Conservation (phyloP, 495 filamentous ascomycete species). For the Trichoderma parareesei region DNA sequence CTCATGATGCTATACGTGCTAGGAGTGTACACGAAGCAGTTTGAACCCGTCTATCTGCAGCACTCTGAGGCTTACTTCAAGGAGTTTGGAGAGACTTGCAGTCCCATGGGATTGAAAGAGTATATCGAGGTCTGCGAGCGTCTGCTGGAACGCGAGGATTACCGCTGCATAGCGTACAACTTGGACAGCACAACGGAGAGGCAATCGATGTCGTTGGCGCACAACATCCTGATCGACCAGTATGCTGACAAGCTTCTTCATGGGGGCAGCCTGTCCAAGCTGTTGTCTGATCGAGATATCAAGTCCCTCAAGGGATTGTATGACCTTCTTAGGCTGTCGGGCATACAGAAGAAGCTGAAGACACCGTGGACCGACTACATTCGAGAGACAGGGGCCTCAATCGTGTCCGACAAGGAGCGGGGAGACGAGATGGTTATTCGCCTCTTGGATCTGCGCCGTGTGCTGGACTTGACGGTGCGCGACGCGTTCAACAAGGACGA, state of each 20-base stretch:
- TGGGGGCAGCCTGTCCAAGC: slow-evolving; percentile 51
- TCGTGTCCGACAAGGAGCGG: slow-evolving; percentile 71
- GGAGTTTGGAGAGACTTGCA: slow-evolving; percentile 56
- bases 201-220: slow-evolving; percentile 60
- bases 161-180: slow-evolving; percentile 67
- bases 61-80: slow-evolving; percentile 57
- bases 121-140: slow-evolving; percentile 61
- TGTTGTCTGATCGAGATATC: slow-evolving; percentile 59
- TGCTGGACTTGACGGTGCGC: slow-evolving; percentile 65
- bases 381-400: slow-evolving; percentile 59
- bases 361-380: slow-evolving; percentile 73
- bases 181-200: slow-evolving; percentile 76
- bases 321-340: slow-evolving; percentile 56
- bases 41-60: slow-evolving; percentile 66
- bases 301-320: slow-evolving; percentile 69
- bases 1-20: slow-evolving; percentile 76
- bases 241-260: slow-evolving; percentile 56
- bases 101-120: slow-evolving; percentile 49
- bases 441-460: slow-evolving; percentile 71
- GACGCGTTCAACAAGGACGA: slow-evolving; percentile 68
- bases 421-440: slow-evolving; percentile 81
- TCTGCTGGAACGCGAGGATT: slow-evolving; percentile 61
- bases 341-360: slow-evolving; percentile 56
- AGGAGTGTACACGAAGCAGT: slow-evolving; percentile 64
- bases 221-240: slow-evolving; percentile 54